Evolutionary conservation across 2,329 filamentous ascomycete species (phyloP).

Genomic region (Nothophaeocryptopus gaeumannii): DNA sequence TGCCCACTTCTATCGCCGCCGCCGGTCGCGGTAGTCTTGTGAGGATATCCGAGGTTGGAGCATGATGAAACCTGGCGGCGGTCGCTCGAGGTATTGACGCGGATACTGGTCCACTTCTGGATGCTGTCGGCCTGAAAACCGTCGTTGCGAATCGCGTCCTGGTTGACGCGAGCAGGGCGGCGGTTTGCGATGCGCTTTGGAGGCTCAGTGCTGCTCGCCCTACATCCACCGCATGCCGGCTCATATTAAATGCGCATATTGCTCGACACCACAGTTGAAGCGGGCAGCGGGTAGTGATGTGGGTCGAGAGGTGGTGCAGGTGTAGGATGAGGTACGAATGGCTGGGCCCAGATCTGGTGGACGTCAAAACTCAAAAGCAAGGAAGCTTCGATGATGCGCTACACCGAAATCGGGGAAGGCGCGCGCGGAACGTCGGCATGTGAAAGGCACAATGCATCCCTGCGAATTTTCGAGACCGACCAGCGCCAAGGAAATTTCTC

Average conservation of each 20-base stretch:
- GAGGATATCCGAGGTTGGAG: conserved; percentile 20
- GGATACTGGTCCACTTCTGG: conserved; percentile 1
- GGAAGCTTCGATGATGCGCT: too few species aligned
- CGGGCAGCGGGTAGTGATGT: conserved; percentile 2
- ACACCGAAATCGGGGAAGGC: too few species aligned
- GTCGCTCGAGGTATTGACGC: background rate
- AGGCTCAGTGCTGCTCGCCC: conserved; percentile 21
- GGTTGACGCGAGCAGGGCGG: conserved; percentile 9
- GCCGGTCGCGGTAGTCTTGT: conserved; percentile 22
- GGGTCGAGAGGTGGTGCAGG: background rate
- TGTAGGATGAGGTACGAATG: conserved; percentile 1
- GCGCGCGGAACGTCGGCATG: too few species aligned
- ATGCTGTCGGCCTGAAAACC: conserved; percentile 1
- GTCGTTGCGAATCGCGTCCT: conserved; percentile 12
- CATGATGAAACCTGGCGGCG: conserved; percentile 16
- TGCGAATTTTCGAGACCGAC: too few species aligned
- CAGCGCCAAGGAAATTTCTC: too few species aligned
- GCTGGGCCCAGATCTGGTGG: background rate
- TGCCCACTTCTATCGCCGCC: conserved; percentile 16
- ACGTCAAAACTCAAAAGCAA: too few species aligned
- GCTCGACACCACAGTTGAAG: conserved; percentile 17
- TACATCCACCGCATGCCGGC: conserved; percentile 37
- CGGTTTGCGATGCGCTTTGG: conserved; percentile 10
- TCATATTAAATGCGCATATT: conserved; percentile 37
- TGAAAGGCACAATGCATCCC: too few species aligned